These are phyloP conservation scores for Globisporangium yorkense DNA, from an alignment of 352 stramenopile species.

Conservation along the genomic window DNA sequence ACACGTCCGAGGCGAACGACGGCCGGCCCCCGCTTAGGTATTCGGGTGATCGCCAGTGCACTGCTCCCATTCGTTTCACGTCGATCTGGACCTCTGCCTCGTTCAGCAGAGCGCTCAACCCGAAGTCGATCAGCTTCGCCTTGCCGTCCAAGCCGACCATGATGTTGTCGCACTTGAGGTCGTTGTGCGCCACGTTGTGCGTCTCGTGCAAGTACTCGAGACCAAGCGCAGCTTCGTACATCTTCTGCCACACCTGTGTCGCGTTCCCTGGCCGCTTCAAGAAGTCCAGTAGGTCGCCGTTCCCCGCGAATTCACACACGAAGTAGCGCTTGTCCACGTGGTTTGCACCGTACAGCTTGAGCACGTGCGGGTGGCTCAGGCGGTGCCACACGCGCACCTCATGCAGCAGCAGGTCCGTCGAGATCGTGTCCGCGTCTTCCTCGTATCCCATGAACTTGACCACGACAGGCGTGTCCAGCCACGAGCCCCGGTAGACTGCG, in stretches of 20 bases:
- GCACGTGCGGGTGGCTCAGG: conserved; percentile 8
- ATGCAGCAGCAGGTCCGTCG: not conserved
- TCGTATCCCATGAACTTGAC: conserved; percentile 10
- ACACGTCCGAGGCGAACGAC: conserved; percentile 7
- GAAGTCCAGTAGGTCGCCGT: not conserved
- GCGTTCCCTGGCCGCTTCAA: not conserved
- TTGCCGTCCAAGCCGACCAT: conserved; percentile 11
- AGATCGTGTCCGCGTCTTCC: not conserved
- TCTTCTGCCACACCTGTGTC: conserved; percentile 3
- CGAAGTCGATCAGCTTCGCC: conserved; percentile 10
- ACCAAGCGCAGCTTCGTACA: conserved; percentile 22
- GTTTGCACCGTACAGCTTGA: conserved; percentile 2
- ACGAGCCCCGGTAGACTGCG: not conserved
- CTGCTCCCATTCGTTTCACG: not conserved
- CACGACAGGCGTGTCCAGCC: not conserved
- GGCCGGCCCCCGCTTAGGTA: not conserved
- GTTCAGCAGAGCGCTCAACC: no score
- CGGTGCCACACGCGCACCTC: conserved; percentile 2
- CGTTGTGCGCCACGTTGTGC: conserved; percentile 4
- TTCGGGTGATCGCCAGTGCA: not conserved
- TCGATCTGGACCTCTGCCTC: not conserved
- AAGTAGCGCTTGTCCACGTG: not conserved
- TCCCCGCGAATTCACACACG: conserved; percentile 1
- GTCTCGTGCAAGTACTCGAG: conserved; percentile 21
- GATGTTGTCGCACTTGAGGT: conserved; percentile 23